A percentile compares a stretch with the other conserved stretches of the same genome.
phyloP scores from a whole-genome alignment of 176 grass and related monocot species.

The Aegilops speltoides region DNA sequence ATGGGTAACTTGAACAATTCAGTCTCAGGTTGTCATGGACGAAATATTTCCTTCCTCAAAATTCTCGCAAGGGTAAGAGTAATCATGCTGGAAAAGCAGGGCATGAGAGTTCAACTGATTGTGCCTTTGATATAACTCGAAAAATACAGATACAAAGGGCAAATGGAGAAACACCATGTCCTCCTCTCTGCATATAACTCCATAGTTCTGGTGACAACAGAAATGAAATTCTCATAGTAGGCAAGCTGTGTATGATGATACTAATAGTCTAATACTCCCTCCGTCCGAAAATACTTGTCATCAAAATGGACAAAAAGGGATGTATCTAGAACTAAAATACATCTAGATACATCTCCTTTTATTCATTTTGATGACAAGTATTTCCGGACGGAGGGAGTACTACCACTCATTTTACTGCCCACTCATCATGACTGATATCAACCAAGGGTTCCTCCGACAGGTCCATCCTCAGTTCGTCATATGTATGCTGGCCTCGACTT shows the following conservation, averaged over 20 bases:
- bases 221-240: background rate
- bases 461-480: constrained; percentile 23
- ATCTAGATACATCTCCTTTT: too few relatives aligned
- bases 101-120: background rate
- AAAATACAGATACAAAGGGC: background rate
- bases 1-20: background rate
- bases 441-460: background rate
- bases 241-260: background rate
- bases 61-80: background rate
- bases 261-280: background rate
- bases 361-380: too few relatives aligned
- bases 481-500: constrained; percentile 39
- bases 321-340: too few relatives aligned
- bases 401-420: background rate
- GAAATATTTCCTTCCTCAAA: background rate
- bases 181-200: background rate
- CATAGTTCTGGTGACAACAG: background rate
- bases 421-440: background rate
- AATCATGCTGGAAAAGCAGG: background rate
- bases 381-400: too few relatives aligned
- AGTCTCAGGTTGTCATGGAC: background rate
- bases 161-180: background rate
- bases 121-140: background rate
- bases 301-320: too few relatives aligned
- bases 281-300: too few relatives aligned